Base-by-base conservation (phyloP, 352 stramenopile genomes). In the Globisporangium megalacanthum region DNA sequence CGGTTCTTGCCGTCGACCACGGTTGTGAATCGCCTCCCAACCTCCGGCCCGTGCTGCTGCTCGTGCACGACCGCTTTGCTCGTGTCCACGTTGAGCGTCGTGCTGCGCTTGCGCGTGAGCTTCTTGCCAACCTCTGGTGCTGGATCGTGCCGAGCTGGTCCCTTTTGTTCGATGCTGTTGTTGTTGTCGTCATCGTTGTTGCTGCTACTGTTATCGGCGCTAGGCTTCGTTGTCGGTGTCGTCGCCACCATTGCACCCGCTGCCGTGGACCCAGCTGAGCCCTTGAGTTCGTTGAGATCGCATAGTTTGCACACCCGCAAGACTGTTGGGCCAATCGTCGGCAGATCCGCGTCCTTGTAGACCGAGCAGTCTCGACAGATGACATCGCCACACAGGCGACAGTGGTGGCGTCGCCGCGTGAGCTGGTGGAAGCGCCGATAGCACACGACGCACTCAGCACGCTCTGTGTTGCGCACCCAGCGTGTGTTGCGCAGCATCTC, bases 281-380 rank as follows among this genome's bases (percentile, higher is more conserved):
- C 37, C 39, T 77, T 63, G 52, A 64, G 58, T 19, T 58, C 58
- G 52, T 66, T 60, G 35, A 62, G 58, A 15, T 88, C 71, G 58
- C 83, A 93, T 29, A 70, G 39, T 33, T 68, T 75, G 53, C 83
- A 93, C 45, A 93, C 83, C 13, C 79, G 76, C 22, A 91, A 46
- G n/a, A 73, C 64, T 31, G 78, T 89, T 8, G 73, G 73, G 0
- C 83, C 83, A n/a, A 83, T 70, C 8, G 72, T 80, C 0, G 79
- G 83, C 22, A 92, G 50, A 58, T 87, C 77, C 10, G 78, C 70
- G 49, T 90, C 73, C 50, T 92, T 89, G 49, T 86, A 71, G 11
- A 85, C 67, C 17, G 79, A 89, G 54, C 83, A 93, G 46, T 86
- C 68, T 1, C 77, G 73, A 51, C 83, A 93, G 49, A 93, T 88